Percentiles rank a stretch among this genome's conserved stretches.
phyloP scores from a whole-genome alignment of 116 monocot species.

The Phalaenopsis hybrid region DNA sequence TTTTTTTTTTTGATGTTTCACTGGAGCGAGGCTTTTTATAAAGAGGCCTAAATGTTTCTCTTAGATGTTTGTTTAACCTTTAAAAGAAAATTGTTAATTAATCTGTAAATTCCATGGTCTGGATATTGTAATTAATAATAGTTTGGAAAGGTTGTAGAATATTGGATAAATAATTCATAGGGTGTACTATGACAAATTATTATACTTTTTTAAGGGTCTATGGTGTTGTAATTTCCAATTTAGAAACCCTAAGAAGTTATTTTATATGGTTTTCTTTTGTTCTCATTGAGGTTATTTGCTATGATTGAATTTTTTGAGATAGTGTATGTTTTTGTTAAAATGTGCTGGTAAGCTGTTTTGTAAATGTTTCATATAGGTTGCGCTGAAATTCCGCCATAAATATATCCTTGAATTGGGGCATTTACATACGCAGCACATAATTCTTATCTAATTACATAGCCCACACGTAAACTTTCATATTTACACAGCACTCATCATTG shows the following conservation, averaged over 20 bases:
- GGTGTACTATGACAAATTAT: background rate
- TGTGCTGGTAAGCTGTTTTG: background rate
- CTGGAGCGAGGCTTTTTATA: background rate
- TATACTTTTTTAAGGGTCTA: background rate
- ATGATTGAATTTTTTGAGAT: background rate
- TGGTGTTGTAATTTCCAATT: no score
- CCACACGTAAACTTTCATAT: no score
- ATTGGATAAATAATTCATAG: background rate
- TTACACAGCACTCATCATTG: no score
- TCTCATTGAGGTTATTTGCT: background rate
- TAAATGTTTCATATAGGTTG: background rate
- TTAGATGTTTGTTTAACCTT: no score
- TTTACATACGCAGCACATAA: no score
- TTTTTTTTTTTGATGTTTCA: background rate
- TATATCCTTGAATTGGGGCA: no score
- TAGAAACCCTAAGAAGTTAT: background rate
- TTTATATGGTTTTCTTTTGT: background rate
- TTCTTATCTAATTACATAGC: no score
- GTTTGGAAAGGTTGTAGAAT: background rate
- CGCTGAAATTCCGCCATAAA: background rate
- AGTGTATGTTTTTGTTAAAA: background rate
- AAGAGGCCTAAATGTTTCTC: background rate
- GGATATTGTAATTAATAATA: background rate
- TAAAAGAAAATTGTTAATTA: no score
- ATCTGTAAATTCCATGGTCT: background rate